Conservation (phyloP, 768 basidiomycete species). For the Dendrothele bispora region DNA sequence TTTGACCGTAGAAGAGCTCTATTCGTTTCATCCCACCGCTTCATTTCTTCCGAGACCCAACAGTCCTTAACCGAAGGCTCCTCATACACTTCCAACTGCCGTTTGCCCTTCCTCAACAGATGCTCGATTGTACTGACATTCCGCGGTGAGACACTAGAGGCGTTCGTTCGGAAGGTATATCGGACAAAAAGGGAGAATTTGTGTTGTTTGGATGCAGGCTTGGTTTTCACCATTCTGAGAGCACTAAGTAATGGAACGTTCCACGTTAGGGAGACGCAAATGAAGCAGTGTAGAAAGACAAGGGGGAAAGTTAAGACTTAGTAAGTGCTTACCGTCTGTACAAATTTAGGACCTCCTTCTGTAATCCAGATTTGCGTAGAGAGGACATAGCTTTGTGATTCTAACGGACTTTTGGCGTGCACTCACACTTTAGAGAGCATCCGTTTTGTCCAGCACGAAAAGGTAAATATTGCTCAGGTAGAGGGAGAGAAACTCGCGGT, state of each 20-base stretch:
- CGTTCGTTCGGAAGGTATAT: conserved; percentile 68
- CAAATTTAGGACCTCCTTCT: conserved; percentile 50
- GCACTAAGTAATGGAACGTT: conserved; percentile 46
- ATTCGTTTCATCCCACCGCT: conserved; percentile 53
- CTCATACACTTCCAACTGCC: conserved; percentile 73
- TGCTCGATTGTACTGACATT: conserved; percentile 74
- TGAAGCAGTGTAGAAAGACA: neutral
- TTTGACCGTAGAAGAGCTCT: conserved; percentile 6
- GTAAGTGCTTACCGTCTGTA: conserved; percentile 49
- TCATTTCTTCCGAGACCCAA: conserved; percentile 72
- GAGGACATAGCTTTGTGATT: too few species aligned
- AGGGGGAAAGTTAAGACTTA: conserved; percentile 39
- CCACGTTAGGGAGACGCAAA: conserved; percentile 37
- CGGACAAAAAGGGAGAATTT: conserved; percentile 71
- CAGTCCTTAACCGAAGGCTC: conserved; percentile 68
- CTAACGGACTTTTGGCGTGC: too few species aligned
- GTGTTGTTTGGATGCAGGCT: conserved; percentile 56
- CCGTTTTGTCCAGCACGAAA: too few species aligned
- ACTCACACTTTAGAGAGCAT: too few species aligned
- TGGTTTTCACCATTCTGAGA: conserved; percentile 70
- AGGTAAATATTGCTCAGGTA: too few species aligned
- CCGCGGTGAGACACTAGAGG: conserved; percentile 58
- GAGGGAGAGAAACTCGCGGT: too few species aligned
- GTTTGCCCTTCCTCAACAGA: conserved; percentile 63
- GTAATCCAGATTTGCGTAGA: conserved; percentile 44